phyloP scores from a whole-genome alignment of 2,329 filamentous ascomycete species.

The Alternaria brassicae region DNA sequence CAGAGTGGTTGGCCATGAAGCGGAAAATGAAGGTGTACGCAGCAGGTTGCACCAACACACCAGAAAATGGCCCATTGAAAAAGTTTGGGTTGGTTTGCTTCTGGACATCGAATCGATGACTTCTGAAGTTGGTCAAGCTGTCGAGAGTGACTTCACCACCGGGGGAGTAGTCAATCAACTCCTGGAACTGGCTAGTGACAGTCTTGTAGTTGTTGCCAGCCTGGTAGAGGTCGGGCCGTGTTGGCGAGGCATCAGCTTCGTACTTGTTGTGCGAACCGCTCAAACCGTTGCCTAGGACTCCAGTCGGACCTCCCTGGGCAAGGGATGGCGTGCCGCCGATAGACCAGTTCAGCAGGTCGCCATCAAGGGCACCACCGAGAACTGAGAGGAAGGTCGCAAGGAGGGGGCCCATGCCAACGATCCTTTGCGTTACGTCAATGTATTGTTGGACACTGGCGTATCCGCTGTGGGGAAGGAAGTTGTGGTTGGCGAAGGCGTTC shows the following conservation, averaged over 20 bases:
- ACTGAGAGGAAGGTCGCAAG: constrained; percentile 28
- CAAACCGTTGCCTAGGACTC: constrained; percentile 28
- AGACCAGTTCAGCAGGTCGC: constrained; percentile 29
- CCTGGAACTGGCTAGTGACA: constrained; percentile 30
- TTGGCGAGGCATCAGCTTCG: constrained; percentile 33
- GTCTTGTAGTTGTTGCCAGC: constrained; percentile 33
- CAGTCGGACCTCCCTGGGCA: constrained; percentile 25
- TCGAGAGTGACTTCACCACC: constrained; percentile 31
- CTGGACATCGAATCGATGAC: constrained; percentile 29
- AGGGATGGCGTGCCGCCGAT: constrained; percentile 34
- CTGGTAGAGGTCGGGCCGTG: constrained; percentile 31
- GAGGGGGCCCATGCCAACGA: constrained; percentile 30
- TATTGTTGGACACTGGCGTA: constrained; percentile 32
- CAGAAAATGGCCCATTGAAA: constrained; percentile 34
- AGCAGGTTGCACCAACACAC: constrained; percentile 34
- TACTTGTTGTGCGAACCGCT: constrained; percentile 36
- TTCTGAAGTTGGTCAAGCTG: constrained; percentile 28
- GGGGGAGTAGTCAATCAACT: constrained; percentile 29
- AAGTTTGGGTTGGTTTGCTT: constrained; percentile 28
- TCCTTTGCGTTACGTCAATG: constrained; percentile 27
- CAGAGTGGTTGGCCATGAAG: constrained; percentile 37
- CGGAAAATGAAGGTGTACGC: constrained; percentile 38
- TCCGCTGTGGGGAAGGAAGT: constrained; percentile 32
- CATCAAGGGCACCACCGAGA: constrained; percentile 27
- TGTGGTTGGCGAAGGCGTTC: constrained; percentile 36